phyloP scores from a whole-genome alignment of 2,329 filamentous ascomycete genomes.

The Alternaria longipes region DNA sequence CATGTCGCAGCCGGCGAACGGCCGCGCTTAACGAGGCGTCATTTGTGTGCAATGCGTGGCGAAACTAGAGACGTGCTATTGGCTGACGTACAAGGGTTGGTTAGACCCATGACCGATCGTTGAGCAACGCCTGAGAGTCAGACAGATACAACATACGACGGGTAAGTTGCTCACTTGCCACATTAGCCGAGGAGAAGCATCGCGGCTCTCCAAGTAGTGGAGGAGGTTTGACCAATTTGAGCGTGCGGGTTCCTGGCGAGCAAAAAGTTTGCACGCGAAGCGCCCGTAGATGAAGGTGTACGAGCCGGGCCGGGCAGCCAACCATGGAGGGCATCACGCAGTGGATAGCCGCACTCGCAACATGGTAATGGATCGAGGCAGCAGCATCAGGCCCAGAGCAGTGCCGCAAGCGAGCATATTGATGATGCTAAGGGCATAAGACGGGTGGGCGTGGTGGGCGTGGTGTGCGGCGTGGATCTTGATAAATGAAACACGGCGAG shows the following conservation, averaged over 20 bases:
- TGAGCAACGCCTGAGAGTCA: constrained; percentile 14
- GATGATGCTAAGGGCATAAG: constrained; percentile 15
- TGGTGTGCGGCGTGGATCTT: constrained; percentile 27
- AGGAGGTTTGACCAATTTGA: constrained; percentile 6
- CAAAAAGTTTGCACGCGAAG: constrained; percentile 19
- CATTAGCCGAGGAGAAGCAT: constrained; percentile 28
- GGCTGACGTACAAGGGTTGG: constrained; percentile 42
- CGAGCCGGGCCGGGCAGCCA: constrained; percentile 34
- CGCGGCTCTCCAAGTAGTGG: constrained; percentile 23
- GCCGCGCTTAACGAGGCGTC: constrained; percentile 29
- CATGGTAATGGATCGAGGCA: constrained; percentile 7
- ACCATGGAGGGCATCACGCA: constrained; percentile 20
- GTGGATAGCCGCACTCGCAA: constrained; percentile 8
- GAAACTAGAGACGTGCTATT: constrained; percentile 22
- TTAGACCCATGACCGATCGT: constrained; percentile 29
- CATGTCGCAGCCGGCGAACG: constrained; percentile 20
- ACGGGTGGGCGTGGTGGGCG: constrained; percentile 11
- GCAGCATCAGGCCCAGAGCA: constrained; percentile 2
- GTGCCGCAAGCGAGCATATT: constrained; percentile 10
- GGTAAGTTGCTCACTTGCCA: constrained; percentile 22
- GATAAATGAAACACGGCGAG: constrained; percentile 37
- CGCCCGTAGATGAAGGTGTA: constrained; percentile 18
- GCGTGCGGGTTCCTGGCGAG: constrained; percentile 21
- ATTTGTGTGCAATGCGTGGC: constrained; percentile 20
- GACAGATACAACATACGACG: constrained; percentile 20